phyloP scores from a whole-genome alignment of 1,284 basidiomycete species.

The Sanghuangporus baumii region DNA sequence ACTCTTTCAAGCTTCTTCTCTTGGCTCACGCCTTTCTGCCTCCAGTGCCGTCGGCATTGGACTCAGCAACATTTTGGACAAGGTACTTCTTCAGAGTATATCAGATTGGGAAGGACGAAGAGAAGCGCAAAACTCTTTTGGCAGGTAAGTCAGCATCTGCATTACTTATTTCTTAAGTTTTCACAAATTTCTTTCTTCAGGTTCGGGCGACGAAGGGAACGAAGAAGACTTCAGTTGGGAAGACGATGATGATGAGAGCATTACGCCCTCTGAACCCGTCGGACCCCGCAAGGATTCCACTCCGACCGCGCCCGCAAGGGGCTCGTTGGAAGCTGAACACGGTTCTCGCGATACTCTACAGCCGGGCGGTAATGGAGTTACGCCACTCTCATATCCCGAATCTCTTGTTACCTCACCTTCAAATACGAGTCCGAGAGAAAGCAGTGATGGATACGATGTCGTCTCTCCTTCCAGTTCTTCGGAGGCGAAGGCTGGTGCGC shows the following conservation, averaged over 20 bases:
- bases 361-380: constrained; percentile 15
- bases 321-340: constrained; percentile 5
- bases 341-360: constrained; percentile 19
- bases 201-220: constrained; percentile 41
- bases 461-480: constrained; percentile 47
- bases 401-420: constrained; percentile 33
- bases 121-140: constrained; percentile 74
- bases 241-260: constrained; percentile 53
- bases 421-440: constrained; percentile 47
- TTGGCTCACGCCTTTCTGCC: background rate
- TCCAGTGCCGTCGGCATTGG: constrained; percentile 67
- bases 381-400: constrained; percentile 21
- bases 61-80: constrained; percentile 77
- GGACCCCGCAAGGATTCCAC: background rate
- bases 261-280: constrained; percentile 21
- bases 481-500: constrained; percentile 23
- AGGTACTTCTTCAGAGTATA: constrained; percentile 88
- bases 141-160: constrained; percentile 46
- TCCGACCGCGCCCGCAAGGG: background rate
- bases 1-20: background rate
- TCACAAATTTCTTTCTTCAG: background rate
- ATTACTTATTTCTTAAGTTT: constrained; percentile 1
- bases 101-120: constrained; percentile 82
- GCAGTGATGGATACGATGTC: constrained; percentile 70
- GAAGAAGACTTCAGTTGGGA: constrained; percentile 83